These are phyloP conservation scores for Periglandula ipomoeae DNA, from an alignment of 2,329 filamentous ascomycete genomes.

Conservation along the genomic window DNA sequence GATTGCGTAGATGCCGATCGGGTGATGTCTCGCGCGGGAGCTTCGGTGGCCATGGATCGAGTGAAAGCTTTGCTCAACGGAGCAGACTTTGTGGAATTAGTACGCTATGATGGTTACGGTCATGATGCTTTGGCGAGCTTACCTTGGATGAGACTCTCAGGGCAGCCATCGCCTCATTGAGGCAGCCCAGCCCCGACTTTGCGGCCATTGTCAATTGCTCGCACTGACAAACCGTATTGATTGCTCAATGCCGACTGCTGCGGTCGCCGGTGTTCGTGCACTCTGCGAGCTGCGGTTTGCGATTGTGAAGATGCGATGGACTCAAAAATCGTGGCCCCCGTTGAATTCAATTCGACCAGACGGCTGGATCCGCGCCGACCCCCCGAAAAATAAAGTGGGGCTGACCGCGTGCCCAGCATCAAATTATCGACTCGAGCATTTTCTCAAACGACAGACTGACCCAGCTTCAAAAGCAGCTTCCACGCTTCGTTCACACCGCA, in stretches of 20 bases:
- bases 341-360: conserved; percentile 14
- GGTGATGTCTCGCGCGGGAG: conserved; percentile 29
- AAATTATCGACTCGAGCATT: conserved; percentile 6
- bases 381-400: conserved; percentile 20
- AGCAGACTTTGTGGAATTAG: conserved; percentile 20
- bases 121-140: conserved; percentile 1
- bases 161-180: conserved; percentile 43
- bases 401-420: background rate
- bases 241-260: too few species aligned
- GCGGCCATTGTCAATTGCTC: conserved; percentile 7
- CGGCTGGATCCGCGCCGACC: conserved; percentile 17
- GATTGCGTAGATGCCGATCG: conserved; percentile 23
- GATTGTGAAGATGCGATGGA: background rate
- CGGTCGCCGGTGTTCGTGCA: too few species aligned
- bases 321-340: conserved; percentile 5
- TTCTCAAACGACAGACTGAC: too few species aligned
- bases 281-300: conserved; percentile 8
- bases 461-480: background rate
- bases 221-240: background rate
- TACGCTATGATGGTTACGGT: background rate
- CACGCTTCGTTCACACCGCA: background rate
- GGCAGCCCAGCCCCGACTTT: conserved; percentile 37
- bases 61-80: conserved; percentile 31
- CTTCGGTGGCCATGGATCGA: conserved; percentile 49
- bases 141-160: conserved; percentile 36